Percentiles rank a stretch among this genome's conserved stretches.
These are phyloP conservation scores for Neobulgaria alba DNA, from an alignment of 2,329 filamentous ascomycete species.

Conservation along the genomic window DNA sequence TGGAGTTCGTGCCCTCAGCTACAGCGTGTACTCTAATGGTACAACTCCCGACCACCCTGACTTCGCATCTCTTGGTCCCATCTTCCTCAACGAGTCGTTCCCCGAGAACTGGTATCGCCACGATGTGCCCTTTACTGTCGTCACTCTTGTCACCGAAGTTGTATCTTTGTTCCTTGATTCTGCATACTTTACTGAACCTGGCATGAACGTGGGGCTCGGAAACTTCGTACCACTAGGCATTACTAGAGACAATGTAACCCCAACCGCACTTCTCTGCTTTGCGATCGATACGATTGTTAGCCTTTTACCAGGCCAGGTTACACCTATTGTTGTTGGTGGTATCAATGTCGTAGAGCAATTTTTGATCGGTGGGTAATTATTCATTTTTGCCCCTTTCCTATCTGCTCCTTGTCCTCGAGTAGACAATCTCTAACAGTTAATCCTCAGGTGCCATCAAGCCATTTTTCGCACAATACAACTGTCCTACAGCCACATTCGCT, in stretches of 20 bases:
- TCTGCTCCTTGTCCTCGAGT: too few relatives aligned
- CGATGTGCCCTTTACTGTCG: background rate
- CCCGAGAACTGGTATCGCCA: conserved; percentile 3
- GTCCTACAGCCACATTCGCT: background rate
- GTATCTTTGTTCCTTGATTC: background rate
- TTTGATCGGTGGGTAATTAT: background rate
- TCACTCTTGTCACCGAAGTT: background rate
- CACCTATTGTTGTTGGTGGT: background rate
- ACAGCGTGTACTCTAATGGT: conserved; percentile 2
- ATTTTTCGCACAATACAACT: background rate
- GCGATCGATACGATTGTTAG: background rate
- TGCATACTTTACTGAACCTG: background rate
- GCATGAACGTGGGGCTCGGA: conserved; percentile 1
- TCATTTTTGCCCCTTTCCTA: too few relatives aligned
- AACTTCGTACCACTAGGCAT: conserved; percentile 4
- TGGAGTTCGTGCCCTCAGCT: conserved; percentile 3
- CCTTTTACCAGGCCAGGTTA: background rate
- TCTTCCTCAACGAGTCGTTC: conserved; percentile 5
- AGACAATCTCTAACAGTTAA: background rate
- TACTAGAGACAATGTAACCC: background rate
- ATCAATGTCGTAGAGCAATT: conserved; percentile 1
- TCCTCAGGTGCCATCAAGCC: background rate
- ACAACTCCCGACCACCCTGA: background rate
- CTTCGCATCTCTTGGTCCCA: conserved; percentile 3
- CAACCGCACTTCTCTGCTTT: background rate